These are phyloP conservation scores for Basipetospora chlamydospora DNA, from an alignment of 2,329 filamentous ascomycete genomes.

Conservation along the genomic window DNA sequence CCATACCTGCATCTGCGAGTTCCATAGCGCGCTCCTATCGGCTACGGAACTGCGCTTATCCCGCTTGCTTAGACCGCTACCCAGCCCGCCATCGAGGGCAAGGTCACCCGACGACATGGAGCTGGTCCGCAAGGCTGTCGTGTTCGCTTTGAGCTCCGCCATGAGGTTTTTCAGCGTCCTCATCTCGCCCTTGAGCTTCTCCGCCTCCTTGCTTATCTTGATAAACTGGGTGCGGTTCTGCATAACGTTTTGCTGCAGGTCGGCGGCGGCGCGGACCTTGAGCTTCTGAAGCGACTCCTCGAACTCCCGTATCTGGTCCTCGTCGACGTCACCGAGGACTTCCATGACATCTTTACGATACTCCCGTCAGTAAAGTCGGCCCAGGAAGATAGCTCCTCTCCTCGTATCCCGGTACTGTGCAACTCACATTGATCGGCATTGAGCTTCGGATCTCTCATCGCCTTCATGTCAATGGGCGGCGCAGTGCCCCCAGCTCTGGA, in stretches of 20 bases:
- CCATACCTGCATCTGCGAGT: constrained; percentile 46
- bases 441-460: constrained; percentile 65
- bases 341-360: constrained; percentile 53
- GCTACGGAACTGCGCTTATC: constrained; percentile 84
- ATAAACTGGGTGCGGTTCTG: constrained; percentile 98
- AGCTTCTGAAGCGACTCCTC: constrained; percentile 62
- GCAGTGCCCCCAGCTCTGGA: constrained; percentile 36
- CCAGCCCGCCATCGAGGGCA: constrained; percentile 29
- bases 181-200: constrained; percentile 96
- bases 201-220: constrained; percentile 97
- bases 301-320: constrained; percentile 73
- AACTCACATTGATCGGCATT: constrained; percentile 61
- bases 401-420: no score
- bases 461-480: constrained; percentile 60
- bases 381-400: no score
- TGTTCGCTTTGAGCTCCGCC: constrained; percentile 76
- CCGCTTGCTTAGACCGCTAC: constrained; percentile 44
- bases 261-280: constrained; percentile 62
- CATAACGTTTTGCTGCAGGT: constrained; percentile 89
- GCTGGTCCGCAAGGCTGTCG: constrained; percentile 39
- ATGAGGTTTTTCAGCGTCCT: constrained; percentile 77
- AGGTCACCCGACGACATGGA: constrained; percentile 36
- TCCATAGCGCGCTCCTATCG: constrained; percentile 52
- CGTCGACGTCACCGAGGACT: constrained; percentile 70
- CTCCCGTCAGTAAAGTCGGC: no score